These are phyloP conservation scores for Xylaria grammica DNA, from an alignment of 495 filamentous ascomycete genomes.

Conservation along the genomic window DNA sequence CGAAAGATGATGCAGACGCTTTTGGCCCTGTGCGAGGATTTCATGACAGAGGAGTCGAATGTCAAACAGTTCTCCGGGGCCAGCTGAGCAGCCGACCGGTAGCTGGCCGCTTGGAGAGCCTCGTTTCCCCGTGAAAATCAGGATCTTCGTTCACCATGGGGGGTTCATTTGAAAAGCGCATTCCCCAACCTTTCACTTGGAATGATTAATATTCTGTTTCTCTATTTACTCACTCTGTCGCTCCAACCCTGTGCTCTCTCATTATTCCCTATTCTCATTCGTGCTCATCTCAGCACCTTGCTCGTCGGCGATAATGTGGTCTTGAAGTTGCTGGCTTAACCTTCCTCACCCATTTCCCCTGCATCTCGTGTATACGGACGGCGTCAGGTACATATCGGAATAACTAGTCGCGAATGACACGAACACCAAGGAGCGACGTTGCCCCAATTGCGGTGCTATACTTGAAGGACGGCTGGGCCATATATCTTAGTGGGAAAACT, in stretches of 20 bases:
- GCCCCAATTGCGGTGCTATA: background rate
- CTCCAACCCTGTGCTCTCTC: background rate
- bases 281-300: slow-evolving; percentile 1
- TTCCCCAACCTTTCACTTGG: background rate
- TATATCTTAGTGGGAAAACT: background rate
- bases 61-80: slow-evolving; percentile 16
- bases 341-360: background rate
- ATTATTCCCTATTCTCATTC: background rate
- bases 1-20: background rate
- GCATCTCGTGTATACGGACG: background rate
- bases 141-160: slow-evolving; percentile 9
- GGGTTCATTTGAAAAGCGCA: background rate
- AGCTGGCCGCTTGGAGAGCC: background rate
- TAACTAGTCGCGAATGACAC: background rate
- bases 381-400: background rate
- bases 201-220: background rate
- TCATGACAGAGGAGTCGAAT: background rate
- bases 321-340: slow-evolving; percentile 12
- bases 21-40: background rate
- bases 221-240: slow-evolving; percentile 4
- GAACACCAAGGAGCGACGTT: background rate
- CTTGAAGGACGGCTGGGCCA: background rate
- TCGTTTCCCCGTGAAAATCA: slow-evolving; percentile 14
- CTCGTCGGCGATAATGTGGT: background rate
- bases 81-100: slow-evolving; percentile 5